These are phyloP conservation scores for Camellia lanceoleosa DNA, from an alignment of 148 eudicot genomes.

Conservation along the genomic window DNA sequence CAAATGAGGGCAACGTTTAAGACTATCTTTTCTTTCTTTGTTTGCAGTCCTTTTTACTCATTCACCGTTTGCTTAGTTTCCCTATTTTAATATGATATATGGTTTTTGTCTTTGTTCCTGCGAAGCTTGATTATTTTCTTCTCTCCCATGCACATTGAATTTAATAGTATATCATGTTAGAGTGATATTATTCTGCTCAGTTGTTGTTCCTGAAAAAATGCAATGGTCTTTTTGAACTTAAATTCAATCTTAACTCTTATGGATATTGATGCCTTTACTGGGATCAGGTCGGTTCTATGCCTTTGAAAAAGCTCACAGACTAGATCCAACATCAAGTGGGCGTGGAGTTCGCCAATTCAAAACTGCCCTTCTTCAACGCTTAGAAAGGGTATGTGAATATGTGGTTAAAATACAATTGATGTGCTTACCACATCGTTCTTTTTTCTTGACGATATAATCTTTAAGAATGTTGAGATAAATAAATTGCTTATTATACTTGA, in stretches of 20 bases:
- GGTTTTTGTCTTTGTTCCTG: not conserved
- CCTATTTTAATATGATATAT: not conserved
- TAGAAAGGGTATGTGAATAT: slow-evolving; percentile 42
- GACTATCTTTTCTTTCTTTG: slow-evolving; percentile 1
- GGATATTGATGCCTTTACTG: slow-evolving; percentile 14
- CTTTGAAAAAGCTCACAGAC: slow-evolving; percentile 63
- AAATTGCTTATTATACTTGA: not conserved
- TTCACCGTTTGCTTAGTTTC: not conserved
- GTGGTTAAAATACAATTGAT: not conserved
- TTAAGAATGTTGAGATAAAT: no score
- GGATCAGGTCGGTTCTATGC: slow-evolving; percentile 68
- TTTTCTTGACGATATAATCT: no score
- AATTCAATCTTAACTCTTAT: not conserved
- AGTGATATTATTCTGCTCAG: not conserved
- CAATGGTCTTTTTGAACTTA: not conserved
- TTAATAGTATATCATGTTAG: not conserved
- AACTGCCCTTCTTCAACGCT: slow-evolving; percentile 69
- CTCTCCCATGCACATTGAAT: not conserved
- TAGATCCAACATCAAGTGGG: slow-evolving; percentile 76
- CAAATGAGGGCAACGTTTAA: not conserved
- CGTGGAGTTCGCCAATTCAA: slow-evolving; percentile 77
- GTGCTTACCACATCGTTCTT: not conserved
- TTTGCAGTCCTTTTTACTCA: not conserved
- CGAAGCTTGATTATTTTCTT: not conserved
- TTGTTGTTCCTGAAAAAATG: not conserved